These are phyloP conservation scores for Podospora pseudoanserina DNA, from an alignment of 495 filamentous ascomycete species.

Conservation along the genomic window DNA sequence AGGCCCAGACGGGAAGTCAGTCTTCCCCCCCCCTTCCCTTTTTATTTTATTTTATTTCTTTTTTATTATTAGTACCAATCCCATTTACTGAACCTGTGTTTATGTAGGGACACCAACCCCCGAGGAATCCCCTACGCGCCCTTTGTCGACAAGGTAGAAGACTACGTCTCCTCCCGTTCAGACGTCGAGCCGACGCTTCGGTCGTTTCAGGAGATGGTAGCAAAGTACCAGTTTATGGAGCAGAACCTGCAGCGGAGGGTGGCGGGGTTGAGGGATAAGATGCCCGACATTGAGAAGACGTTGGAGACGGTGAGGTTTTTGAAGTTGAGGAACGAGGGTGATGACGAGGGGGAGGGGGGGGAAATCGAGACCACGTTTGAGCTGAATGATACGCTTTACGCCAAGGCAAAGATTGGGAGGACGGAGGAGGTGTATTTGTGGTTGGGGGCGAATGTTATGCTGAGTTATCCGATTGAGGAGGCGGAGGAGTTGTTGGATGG, in stretches of 20 bases:
- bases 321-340: slow-evolving; percentile 48
- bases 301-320: slow-evolving; percentile 87
- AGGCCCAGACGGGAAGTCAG: not conserved
- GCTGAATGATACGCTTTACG: slow-evolving; percentile 92
- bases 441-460: slow-evolving; percentile 98
- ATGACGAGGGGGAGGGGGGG: slow-evolving; percentile 45
- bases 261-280: slow-evolving; percentile 84
- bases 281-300: slow-evolving; percentile 97
- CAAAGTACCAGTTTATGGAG: slow-evolving; percentile 99
- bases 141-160: slow-evolving; percentile 93
- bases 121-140: slow-evolving; percentile 92
- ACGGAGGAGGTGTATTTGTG: slow-evolving; percentile 95
- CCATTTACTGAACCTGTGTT: not conserved
- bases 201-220: slow-evolving; percentile 98
- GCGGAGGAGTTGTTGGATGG: slow-evolving; percentile 73
- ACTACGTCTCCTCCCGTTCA: slow-evolving; percentile 81
- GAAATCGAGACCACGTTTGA: slow-evolving; percentile 90
- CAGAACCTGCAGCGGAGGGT: slow-evolving; percentile 80
- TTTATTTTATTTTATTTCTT: not conserved
- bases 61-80: not conserved
- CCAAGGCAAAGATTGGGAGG: slow-evolving; percentile 74
- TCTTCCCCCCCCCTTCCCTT: too few relatives aligned
- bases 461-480: slow-evolving; percentile 86
- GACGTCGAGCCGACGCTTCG: slow-evolving; percentile 88
- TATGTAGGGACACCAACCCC: slow-evolving; percentile 64